Conservation (phyloP, 305 asterid genomes). For the Rubia tinctorum region DNA sequence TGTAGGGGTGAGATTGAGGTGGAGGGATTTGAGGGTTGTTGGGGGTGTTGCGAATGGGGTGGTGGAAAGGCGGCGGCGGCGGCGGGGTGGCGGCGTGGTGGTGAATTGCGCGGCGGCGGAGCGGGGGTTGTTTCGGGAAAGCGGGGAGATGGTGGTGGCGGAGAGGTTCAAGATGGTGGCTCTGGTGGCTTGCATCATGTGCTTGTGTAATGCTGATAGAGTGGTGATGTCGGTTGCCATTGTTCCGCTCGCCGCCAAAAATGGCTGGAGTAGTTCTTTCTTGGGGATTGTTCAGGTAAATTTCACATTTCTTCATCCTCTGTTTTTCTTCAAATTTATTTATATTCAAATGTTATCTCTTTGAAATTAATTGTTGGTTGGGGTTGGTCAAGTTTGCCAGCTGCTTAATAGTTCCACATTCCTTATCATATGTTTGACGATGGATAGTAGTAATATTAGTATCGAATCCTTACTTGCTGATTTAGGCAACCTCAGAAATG, state of each 20-base stretch:
- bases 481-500: neutral
- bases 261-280: constrained; percentile 82
- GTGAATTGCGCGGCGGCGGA: constrained; percentile 79
- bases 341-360: neutral
- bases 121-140: constrained; percentile 45
- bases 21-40: neutral
- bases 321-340: neutral
- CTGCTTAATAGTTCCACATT: neutral
- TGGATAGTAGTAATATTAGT: neutral
- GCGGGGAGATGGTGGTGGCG: constrained; percentile 45
- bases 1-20: neutral
- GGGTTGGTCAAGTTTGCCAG: constrained; percentile 6
- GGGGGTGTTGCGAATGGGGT: neutral
- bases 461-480: neutral
- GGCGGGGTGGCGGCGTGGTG: constrained; percentile 17
- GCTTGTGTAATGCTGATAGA: constrained; percentile 87
- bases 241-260: constrained; percentile 83
- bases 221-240: constrained; percentile 95
- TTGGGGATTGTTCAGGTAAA: constrained; percentile 88
- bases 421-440: neutral
- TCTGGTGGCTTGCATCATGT: constrained; percentile 82
- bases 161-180: constrained; percentile 91
- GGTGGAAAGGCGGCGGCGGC: constrained; percentile 1
- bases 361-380: neutral
- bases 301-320: neutral